phyloP scores from a whole-genome alignment of 441 rosid species.

The Populus trichocarpa region DNA sequence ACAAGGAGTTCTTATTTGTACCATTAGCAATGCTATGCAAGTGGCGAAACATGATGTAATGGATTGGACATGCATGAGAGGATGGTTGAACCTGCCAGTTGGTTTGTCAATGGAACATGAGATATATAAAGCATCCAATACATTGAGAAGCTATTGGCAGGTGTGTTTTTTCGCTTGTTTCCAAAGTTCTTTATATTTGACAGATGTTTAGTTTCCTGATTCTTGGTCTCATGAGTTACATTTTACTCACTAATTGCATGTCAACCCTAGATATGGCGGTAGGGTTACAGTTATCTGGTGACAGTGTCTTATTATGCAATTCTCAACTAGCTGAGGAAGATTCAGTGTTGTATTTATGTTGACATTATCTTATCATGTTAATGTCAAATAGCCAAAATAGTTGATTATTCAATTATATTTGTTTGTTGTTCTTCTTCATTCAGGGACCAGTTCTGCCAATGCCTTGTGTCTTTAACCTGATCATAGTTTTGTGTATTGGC shows the following conservation, averaged over 20 bases:
- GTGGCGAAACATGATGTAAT: conserved; percentile 89
- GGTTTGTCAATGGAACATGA: conserved; percentile 95
- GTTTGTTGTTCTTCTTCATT: not conserved
- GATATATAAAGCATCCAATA: conserved; percentile 85
- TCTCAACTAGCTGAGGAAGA: not conserved
- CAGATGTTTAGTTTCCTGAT: not conserved
- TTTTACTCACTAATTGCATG: not conserved
- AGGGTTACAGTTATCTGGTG: not conserved
- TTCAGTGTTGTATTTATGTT: not conserved
- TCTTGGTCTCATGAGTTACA: not conserved
- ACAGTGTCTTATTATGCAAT: not conserved
- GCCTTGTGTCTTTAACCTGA: not conserved
- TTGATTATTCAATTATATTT: not conserved
- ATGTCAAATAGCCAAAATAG: not conserved
- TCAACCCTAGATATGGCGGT: not conserved
- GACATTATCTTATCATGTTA: not conserved
- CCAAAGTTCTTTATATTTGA: not conserved
- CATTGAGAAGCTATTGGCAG: conserved; percentile 76
- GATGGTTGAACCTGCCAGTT: conserved; percentile 93
- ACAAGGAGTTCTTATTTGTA: conserved; percentile 69
- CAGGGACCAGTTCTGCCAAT: not conserved
- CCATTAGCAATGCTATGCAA: conserved; percentile 89
- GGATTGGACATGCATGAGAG: conserved; percentile 92
- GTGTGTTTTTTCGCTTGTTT: conserved; percentile 30
- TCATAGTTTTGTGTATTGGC: not conserved